phyloP scores from a whole-genome alignment of 768 basidiomycete genomes.

The Boletus fagicola region DNA sequence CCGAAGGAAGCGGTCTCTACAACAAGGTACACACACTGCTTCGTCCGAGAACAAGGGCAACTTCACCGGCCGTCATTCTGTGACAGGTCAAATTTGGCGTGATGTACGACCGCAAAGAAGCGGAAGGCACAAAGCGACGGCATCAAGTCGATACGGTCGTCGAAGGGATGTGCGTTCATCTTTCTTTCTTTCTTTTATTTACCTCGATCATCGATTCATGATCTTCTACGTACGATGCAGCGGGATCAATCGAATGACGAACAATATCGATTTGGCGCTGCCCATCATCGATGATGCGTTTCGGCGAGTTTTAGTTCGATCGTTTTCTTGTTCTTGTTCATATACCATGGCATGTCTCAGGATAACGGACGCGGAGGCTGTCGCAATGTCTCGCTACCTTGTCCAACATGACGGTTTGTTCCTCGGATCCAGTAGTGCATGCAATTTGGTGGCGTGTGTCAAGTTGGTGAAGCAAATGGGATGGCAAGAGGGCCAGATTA shows the following conservation, averaged over 20 bases:
- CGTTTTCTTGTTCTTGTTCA: not conserved
- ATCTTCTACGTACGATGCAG: slow-evolving; percentile 37
- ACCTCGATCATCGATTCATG: not conserved
- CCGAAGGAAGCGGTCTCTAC: slow-evolving; percentile 91
- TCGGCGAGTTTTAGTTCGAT: slow-evolving; percentile 45
- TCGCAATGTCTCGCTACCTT: slow-evolving; percentile 93
- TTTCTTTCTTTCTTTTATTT: slow-evolving; percentile 8
- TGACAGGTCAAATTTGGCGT: slow-evolving; percentile 82
- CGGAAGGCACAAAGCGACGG: slow-evolving; percentile 88
- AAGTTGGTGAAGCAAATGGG: slow-evolving; percentile 70
- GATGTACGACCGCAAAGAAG: slow-evolving; percentile 91
- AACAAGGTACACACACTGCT: slow-evolving; percentile 63
- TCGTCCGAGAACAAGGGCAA: not conserved
- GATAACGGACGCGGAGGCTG: slow-evolving; percentile 90
- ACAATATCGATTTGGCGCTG: slow-evolving; percentile 83
- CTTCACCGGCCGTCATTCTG: not conserved
- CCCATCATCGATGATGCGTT: slow-evolving; percentile 88
- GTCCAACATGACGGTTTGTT: slow-evolving; percentile 90
- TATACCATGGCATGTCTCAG: slow-evolving; percentile 38
- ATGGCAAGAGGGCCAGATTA: slow-evolving; percentile 63
- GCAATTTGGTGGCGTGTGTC: slow-evolving; percentile 91
- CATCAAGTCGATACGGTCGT: slow-evolving; percentile 96
- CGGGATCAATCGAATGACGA: slow-evolving; percentile 90
- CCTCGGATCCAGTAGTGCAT: slow-evolving; percentile 93
- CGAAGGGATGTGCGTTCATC: slow-evolving; percentile 70